These are phyloP conservation scores for Neonectria neomacrospora DNA, from an alignment of 2,329 filamentous ascomycete genomes.

Conservation along the genomic window DNA sequence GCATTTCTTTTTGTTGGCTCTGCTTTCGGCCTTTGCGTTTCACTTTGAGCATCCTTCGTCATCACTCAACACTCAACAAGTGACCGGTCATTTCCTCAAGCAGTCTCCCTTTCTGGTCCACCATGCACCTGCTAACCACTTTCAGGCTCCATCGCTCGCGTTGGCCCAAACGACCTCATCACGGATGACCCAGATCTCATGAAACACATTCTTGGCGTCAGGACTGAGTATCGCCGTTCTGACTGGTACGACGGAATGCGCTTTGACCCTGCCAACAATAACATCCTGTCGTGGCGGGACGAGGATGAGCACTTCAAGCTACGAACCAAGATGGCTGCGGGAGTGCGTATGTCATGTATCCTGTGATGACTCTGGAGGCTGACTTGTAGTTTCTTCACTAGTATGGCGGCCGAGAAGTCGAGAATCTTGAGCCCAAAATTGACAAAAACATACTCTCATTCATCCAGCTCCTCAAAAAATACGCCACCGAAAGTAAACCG, in stretches of 20 bases:
- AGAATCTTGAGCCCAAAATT: slow-evolving; percentile 59
- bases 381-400: background rate
- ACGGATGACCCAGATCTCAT: slow-evolving; percentile 54
- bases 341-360: slow-evolving; percentile 47
- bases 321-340: slow-evolving; percentile 61
- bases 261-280: slow-evolving; percentile 63
- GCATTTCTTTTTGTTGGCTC: background rate
- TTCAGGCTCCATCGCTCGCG: slow-evolving; percentile 51
- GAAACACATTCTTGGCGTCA: slow-evolving; percentile 48
- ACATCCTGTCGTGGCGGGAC: slow-evolving; percentile 61
- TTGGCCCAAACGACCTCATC: slow-evolving; percentile 55
- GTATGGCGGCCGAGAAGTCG: slow-evolving; percentile 65
- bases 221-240: slow-evolving; percentile 49
- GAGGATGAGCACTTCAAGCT: slow-evolving; percentile 56
- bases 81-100: background rate
- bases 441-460: slow-evolving; percentile 59
- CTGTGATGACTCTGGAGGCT: background rate
- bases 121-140: background rate
- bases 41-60: background rate
- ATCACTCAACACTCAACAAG: background rate
- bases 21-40: background rate
- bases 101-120: background rate
- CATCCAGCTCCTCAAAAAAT: slow-evolving; percentile 48
- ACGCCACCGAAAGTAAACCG: slow-evolving; percentile 10
- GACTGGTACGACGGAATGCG: slow-evolving; percentile 61